Percentiles rank a stretch among this genome's conserved stretches.
Conservation (phyloP, 1,284 basidiomycete genomes). For the Sanghuangporus weigelae region DNA sequence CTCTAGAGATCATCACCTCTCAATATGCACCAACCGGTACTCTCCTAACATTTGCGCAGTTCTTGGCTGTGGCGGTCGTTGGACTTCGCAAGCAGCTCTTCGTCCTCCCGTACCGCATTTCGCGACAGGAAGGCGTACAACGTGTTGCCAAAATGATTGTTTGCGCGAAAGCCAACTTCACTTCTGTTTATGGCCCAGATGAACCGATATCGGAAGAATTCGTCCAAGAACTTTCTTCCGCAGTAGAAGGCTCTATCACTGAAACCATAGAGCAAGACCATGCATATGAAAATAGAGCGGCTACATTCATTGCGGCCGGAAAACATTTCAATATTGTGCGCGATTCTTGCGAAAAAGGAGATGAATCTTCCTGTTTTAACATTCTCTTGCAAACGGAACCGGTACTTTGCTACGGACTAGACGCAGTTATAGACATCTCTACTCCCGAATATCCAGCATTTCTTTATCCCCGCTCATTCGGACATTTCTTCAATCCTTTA, state of each 20-base stretch:
- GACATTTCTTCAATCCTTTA: slow-evolving; percentile 25
- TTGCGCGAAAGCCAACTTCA: not conserved
- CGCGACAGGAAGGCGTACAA: slow-evolving; percentile 7
- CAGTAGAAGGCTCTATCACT: not conserved
- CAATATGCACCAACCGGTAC: slow-evolving; percentile 63
- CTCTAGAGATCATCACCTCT: slow-evolving; percentile 62
- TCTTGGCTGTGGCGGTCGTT: slow-evolving; percentile 66
- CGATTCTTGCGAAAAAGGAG: not conserved
- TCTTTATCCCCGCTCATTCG: slow-evolving; percentile 10
- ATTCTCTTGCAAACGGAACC: slow-evolving; percentile 5
- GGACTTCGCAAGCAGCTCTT: slow-evolving; percentile 58
- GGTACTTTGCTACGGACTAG: not conserved
- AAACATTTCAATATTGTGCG: not conserved
- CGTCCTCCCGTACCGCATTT: slow-evolving; percentile 14
- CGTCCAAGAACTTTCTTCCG: not conserved
- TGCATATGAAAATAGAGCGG: not conserved
- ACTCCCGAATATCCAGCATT: not conserved
- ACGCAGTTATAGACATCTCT: slow-evolving; percentile 15
- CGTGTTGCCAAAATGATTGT: not conserved
- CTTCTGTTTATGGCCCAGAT: not conserved
- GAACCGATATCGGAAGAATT: not conserved
- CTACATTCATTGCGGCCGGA: not conserved
- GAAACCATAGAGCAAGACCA: not conserved
- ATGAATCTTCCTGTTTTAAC: not conserved
- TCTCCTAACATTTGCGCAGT: slow-evolving; percentile 84